Evolutionary conservation across 2,329 filamentous ascomycete genomes (phyloP).

Genomic region (Grosmannia clavigera): DNA sequence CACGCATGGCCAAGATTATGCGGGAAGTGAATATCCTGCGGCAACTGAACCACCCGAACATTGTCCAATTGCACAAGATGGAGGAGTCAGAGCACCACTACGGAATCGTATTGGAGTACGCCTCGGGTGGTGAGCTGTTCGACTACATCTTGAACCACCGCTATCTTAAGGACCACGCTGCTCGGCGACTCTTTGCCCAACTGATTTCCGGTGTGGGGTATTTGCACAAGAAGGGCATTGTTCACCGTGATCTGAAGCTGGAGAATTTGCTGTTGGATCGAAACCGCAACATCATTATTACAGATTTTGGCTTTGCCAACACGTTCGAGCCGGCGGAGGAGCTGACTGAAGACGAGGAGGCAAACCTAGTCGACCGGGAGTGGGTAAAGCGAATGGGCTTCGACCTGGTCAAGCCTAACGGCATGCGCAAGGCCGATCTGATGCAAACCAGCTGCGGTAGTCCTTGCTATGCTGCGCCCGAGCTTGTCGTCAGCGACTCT

Average conservation of each 20-base stretch:
- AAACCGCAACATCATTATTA: constrained; percentile 98
- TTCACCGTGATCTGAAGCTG: constrained; percentile 91
- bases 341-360: constrained; percentile 78
- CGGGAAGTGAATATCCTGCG: constrained; percentile 89
- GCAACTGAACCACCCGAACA: constrained; percentile 83
- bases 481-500: constrained; percentile 93
- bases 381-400: constrained; percentile 79
- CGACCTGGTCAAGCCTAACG: constrained; percentile 64
- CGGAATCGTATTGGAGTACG: constrained; percentile 96
- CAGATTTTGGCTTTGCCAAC: constrained; percentile 97
- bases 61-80: constrained; percentile 95
- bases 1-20: constrained; percentile 88
- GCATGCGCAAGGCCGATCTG: constrained; percentile 74
- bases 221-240: constrained; percentile 95
- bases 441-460: constrained; percentile 99
- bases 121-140: constrained; percentile 92
- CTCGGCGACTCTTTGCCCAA: constrained; percentile 85
- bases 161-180: constrained; percentile 88
- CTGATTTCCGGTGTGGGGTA: constrained; percentile 94
- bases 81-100: constrained; percentile 95
- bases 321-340: constrained; percentile 88
- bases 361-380: constrained; percentile 74
- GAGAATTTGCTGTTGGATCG: constrained; percentile 92
- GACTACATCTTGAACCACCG: constrained; percentile 96
- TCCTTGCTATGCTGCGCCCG: constrained; percentile 92